Evolutionary conservation across 1,284 basidiomycete species (phyloP), one percentile per base, ranked within the genome.

Genomic region (Phylloporus gajari): DNA sequence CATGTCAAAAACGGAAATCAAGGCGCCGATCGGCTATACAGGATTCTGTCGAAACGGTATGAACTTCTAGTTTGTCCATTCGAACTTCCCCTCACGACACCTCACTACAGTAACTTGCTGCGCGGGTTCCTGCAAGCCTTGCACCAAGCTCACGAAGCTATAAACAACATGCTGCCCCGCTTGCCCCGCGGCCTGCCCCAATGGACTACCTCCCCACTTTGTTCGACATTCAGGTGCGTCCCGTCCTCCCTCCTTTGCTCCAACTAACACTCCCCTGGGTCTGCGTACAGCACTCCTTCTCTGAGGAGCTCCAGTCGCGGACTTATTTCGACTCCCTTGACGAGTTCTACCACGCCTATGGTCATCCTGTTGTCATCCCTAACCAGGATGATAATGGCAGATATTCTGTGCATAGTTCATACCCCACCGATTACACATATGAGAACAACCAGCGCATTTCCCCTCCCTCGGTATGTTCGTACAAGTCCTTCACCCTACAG

Each of bases 291-390:
- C 80, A 82, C 30, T 73, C 81, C 58, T 81, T 83, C 53, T 76
- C 81, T 56, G 80, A 81, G 61, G 82, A 83, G 65, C 78, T 81
- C 27, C 82, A 81, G 65, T 83, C 82, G 0, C 80, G 81, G 32
- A 68, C 81, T 4, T 83, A 79, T 75, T 78, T 81, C 32, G 60
- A 68, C 1, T 71, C 73, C 6, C 68, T 81, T 13, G 82, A 83
- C 75, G 80, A 81, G 30, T 83, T 83, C 65, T 83, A 80, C 62
- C 79, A 72, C 12, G 69, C 82, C 0, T 81, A 81, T 7, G 80
- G 82, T 0, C 80, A 81, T 42, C 80, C 80, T 4, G 77, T 81
- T 62, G 74, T 83, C 64, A 81, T 83, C n/a, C 80, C 81, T 0
- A 60, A 67, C 0, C 48, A 70, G 3, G 76, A 81, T 15, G 73